phyloP scores from a whole-genome alignment of 202 grass and related monocot species.

The Panicum virgatum region DNA sequence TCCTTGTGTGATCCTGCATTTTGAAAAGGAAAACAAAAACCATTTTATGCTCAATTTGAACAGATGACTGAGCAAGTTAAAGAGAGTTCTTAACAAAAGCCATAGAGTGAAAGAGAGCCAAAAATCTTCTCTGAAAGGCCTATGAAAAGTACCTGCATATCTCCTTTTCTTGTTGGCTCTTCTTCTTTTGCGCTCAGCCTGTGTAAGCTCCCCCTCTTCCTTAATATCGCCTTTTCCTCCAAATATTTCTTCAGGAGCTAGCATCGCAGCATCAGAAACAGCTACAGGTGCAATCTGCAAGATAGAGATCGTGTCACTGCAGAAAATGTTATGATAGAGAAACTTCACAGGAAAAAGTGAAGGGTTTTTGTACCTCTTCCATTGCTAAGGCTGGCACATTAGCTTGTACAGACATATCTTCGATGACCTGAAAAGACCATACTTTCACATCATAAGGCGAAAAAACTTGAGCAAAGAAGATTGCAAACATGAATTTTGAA shows the following conservation, averaged over 20 bases:
- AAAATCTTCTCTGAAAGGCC: not conserved
- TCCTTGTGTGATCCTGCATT: constrained; percentile 52
- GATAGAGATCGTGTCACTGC: constrained; percentile 1
- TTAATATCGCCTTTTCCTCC: constrained; percentile 90
- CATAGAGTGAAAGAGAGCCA: not conserved
- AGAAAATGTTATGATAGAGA: constrained; percentile 5
- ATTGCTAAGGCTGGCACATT: constrained; percentile 95
- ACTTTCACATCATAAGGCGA: not conserved
- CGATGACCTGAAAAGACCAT: constrained; percentile 66
- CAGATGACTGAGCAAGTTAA: not conserved
- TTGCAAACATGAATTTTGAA: not conserved
- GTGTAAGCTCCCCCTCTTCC: constrained; percentile 75
- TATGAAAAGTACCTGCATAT: constrained; percentile 65
- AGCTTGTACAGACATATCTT: constrained; percentile 93
- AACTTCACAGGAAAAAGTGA: not conserved
- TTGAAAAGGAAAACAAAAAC: not conserved
- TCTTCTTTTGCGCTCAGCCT: constrained; percentile 74
- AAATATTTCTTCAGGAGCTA: constrained; percentile 96
- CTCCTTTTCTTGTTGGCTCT: constrained; percentile 93
- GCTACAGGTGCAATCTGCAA: constrained; percentile 86
- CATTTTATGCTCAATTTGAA: not conserved
- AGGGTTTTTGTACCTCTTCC: constrained; percentile 80
- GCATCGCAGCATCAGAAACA: constrained; percentile 89
- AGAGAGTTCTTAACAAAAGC: not conserved
- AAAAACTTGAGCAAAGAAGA: constrained; percentile 9